Base-by-base conservation (phyloP, 306 rosid genomes). In the Astragalus membranaceus region DNA sequence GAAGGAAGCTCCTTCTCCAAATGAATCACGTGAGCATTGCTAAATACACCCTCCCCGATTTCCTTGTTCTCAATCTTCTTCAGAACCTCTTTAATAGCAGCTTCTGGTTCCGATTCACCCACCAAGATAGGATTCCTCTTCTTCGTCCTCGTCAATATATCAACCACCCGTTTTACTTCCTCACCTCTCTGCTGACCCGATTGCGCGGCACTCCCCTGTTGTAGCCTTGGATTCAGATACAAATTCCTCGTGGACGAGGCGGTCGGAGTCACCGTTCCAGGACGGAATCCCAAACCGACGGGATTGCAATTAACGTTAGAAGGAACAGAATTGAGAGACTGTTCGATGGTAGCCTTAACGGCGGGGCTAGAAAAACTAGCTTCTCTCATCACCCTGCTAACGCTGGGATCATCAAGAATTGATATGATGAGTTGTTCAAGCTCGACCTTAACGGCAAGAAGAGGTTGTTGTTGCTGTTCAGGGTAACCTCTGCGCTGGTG, bases 401-500 rank as follows among this genome's bases (percentile, higher is more conserved):
- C 99, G 70, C 97, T 95, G 0, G 99, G 99, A 71, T 95, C 99
- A 35, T 95, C 99, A 10, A 95, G 96, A 47, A 91, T 95, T 2
- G 99, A 95, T 33, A 95, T 91, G 54, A 95, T 91, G 12, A 95
- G 82, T 75, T 95, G 99, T 26, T 95, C 97, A 7, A 95, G 88
- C 80, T 95, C 97, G 0, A 95, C 97, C 15, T 95, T 95, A 0
- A 95, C 99, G 2, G 99, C 97, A 0, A 95, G 71, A 8, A 95
- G 95, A 12, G 99, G 97, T 69, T 91, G 99, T 15, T 95, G 99
- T 74, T 95, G 99, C 64, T 91, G 97, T 64, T 95, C 99, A 0
- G 97, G 97, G 80, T 89, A 95, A 3, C 99, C 99, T 0, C 99
- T 87, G 11, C 97, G 97, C 70, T 95, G 99, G 68, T 91, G 99